These are phyloP conservation scores for Kwoniella bestiolae DNA, from an alignment of 768 basidiomycete genomes.

Conservation along the genomic window DNA sequence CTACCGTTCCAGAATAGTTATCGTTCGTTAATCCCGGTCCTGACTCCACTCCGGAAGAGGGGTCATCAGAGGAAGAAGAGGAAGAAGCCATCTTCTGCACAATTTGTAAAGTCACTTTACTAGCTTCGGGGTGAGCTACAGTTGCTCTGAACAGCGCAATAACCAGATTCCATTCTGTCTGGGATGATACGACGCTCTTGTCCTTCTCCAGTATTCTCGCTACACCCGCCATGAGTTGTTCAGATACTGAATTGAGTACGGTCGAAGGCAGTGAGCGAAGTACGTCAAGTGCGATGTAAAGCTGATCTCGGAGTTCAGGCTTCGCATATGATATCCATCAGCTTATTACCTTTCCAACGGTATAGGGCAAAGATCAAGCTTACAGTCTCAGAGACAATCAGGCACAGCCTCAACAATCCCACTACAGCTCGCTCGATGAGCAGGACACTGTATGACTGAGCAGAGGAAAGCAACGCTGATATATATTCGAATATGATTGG, in stretches of 20 bases:
- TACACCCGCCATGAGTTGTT: conserved; percentile 84
- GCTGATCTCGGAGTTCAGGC: conserved; percentile 85
- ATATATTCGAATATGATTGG: conserved; percentile 93
- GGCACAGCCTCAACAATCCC: conserved; percentile 79
- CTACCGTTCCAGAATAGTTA: conserved; percentile 78
- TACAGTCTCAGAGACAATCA: conserved; percentile 79
- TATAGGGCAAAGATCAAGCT: conserved; percentile 31
- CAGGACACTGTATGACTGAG: conserved; percentile 82
- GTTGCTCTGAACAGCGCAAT: conserved; percentile 86
- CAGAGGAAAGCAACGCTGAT: conserved; percentile 73
- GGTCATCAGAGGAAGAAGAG: conserved; percentile 58
- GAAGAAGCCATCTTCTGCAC: conserved; percentile 70
- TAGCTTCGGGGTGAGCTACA: conserved; percentile 81
- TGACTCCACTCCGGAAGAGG: conserved; percentile 61
- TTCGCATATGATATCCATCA: conserved; percentile 46
- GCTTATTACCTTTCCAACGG: neutral
- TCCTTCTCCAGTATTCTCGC: conserved; percentile 78
- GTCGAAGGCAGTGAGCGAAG: conserved; percentile 75
- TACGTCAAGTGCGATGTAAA: conserved; percentile 90
- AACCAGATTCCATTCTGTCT: conserved; percentile 94
- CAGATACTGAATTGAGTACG: conserved; percentile 82
- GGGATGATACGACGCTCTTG: conserved; percentile 75
- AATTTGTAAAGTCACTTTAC: conserved; percentile 79
- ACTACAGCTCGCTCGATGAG: conserved; percentile 94
- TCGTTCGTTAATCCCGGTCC: conserved; percentile 66